Evolutionary conservation across 1,284 basidiomycete species (phyloP).

Genomic region (Neolentinus lepideus): DNA sequence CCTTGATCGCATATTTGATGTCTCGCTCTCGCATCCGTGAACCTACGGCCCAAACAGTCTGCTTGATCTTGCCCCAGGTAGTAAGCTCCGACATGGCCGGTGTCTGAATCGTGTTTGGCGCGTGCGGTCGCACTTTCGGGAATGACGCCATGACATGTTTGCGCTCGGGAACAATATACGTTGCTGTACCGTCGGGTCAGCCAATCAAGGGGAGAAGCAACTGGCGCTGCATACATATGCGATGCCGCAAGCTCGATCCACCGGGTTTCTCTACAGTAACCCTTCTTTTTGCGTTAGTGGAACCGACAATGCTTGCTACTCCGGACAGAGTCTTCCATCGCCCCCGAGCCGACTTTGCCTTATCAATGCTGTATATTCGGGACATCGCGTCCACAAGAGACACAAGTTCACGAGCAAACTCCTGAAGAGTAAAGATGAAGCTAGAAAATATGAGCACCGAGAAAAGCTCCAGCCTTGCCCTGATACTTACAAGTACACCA

Average conservation of each 20-base stretch:
- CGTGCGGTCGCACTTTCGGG: conserved; percentile 77
- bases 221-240: conserved; percentile 15
- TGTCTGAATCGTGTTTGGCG: conserved; percentile 79
- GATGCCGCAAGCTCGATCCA: conserved; percentile 13
- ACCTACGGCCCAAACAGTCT: conserved; percentile 72
- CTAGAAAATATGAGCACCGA: conserved; percentile 28
- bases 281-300: neutral
- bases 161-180: conserved; percentile 52
- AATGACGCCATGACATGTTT: conserved; percentile 64
- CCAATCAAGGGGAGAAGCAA: neutral
- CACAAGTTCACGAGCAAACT: conserved; percentile 79
- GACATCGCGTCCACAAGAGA: conserved; percentile 79
- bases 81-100: conserved; percentile 56
- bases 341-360: conserved; percentile 30
- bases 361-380: conserved; percentile 61
- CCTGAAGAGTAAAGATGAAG: conserved; percentile 91
- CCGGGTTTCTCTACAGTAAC: neutral
- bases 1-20: conserved; percentile 85
- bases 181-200: conserved; percentile 32
- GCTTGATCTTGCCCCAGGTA: conserved; percentile 53
- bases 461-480: neutral
- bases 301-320: neutral
- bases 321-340: conserved; percentile 28
- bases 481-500: conserved; percentile 80
- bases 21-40: conserved; percentile 69